Base-by-base conservation (phyloP, 768 basidiomycete genomes). In the Serendipita vermifera region DNA sequence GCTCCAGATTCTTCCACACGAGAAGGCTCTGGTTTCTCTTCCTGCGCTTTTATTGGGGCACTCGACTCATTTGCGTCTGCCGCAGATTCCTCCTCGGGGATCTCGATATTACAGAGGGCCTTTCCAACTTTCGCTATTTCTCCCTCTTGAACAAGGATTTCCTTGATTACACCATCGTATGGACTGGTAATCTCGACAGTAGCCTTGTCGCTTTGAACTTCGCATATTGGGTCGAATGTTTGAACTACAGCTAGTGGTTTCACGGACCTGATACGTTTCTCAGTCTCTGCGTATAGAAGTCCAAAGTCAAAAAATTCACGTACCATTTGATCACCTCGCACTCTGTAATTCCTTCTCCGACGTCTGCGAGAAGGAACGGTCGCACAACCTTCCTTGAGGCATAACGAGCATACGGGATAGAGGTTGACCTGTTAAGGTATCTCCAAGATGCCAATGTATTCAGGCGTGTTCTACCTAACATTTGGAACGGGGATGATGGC, bases 151-250 rank as follows among this genome's bases (percentile, higher is more conserved):
- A 89, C 87, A 1, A 87, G 72, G 4, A 91, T 68, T 60, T 85
- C 76, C 59, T 76, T 80, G 43, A 92, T 71, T 31, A 81, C 71
- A 3, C 89, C 89, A 38, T 89, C 83, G 63, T 77, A 90, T 1
- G 89, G 89, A 57, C 83, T 84, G 2, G 89, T 92, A 56, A 93
- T 90, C 67, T 92, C 89, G 24, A 92, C 88, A 67, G 81, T 85
- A 1, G 87, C 88, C 67, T 91, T 91, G 76, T 91, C 88, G 59
- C 82, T 85, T 70, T 90, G 87, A 2, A 91, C 87, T 59, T 91
- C 88, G 64, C 86, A 88, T 3, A 90, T 71, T 15, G 75, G 67
- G 43, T 70, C 69, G 62, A 92, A 92, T 11, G 77, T 73, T 55
- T 77, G 72, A 0, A 92, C 69, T 0, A 64, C 62, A 14, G 73